Evolutionary conservation across 1,139 yeast species (phyloP).

Genomic region (Kazachstania sp.): DNA sequence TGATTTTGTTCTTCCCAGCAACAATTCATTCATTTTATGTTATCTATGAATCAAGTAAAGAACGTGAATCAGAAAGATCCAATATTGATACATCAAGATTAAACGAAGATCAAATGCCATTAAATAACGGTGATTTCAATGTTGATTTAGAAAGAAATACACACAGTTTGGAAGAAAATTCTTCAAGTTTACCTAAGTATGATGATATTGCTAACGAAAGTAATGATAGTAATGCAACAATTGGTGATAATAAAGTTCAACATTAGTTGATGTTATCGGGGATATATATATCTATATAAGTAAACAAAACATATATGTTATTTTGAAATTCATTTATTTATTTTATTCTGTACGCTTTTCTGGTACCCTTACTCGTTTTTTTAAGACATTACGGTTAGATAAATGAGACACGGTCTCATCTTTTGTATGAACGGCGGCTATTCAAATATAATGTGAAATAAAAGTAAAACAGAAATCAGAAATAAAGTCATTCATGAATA

Average conservation of each 20-base stretch:
- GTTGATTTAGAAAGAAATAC: slow-evolving; percentile 4
- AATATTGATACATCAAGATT: not conserved
- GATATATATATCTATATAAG: too few relatives aligned
- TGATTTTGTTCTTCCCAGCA: slow-evolving; percentile 24
- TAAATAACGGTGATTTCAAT: slow-evolving; percentile 6
- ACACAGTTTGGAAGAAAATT: not conserved
- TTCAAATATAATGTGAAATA: too few relatives aligned
- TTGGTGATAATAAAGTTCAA: not conserved
- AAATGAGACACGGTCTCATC: not conserved
- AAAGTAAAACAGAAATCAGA: too few relatives aligned
- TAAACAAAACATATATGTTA: too few relatives aligned
- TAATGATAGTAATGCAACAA: not conserved
- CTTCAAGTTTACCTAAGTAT: slow-evolving; percentile 1
- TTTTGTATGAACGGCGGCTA: not conserved
- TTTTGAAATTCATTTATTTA: not conserved
- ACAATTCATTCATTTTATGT: slow-evolving; percentile 24
- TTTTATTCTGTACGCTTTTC: too few relatives aligned
- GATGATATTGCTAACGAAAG: not conserved
- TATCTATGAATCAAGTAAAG: slow-evolving; percentile 20
- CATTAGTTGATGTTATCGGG: too few relatives aligned
- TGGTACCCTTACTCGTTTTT: not conserved
- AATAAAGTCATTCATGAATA: too few relatives aligned
- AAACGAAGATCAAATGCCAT: slow-evolving; percentile 2
- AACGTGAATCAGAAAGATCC: slow-evolving; percentile 9
- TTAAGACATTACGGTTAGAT: not conserved